Evolutionary conservation across 129 eudicot species (phyloP).

Genomic region (Sambucus nigra): DNA sequence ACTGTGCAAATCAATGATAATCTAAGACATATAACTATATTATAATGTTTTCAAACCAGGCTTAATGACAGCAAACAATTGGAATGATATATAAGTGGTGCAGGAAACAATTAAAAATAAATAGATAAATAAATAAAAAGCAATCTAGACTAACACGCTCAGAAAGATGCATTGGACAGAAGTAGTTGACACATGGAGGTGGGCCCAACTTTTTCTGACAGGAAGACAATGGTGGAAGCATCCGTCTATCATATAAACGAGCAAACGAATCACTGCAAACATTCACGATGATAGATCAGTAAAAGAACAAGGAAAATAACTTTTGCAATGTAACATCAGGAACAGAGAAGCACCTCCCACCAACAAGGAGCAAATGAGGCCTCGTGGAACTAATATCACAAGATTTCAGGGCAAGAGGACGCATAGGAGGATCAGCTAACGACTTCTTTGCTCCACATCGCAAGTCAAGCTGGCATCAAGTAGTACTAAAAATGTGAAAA

Average conservation of each 20-base stretch:
- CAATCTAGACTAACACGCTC: constrained; percentile 51
- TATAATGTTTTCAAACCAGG: no score
- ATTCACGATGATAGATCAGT: constrained; percentile 10
- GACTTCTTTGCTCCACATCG: constrained; percentile 86
- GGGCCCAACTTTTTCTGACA: constrained; percentile 54
- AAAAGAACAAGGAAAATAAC: neutral
- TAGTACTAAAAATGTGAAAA: constrained; percentile 24
- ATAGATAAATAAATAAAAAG: no score
- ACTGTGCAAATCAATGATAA: no score
- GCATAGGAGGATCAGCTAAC: constrained; percentile 79
- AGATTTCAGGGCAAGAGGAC: constrained; percentile 58
- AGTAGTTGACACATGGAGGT: constrained; percentile 87
- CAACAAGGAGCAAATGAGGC: constrained; percentile 91
- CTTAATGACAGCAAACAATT: neutral
- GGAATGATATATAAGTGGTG: neutral
- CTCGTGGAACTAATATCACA: constrained; percentile 72
- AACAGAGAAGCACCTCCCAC: constrained; percentile 65
- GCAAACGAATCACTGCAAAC: constrained; percentile 91
- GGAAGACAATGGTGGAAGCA: constrained; percentile 92
- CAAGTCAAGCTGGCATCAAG: constrained; percentile 78
- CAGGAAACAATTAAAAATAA: neutral
- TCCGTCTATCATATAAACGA: constrained; percentile 89
- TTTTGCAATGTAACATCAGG: constrained; percentile 10
- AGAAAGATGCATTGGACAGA: constrained; percentile 92
- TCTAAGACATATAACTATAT: no score